Base-by-base conservation (phyloP, 2,329 filamentous ascomycete species). In the Metarhizium robertsii region DNA sequence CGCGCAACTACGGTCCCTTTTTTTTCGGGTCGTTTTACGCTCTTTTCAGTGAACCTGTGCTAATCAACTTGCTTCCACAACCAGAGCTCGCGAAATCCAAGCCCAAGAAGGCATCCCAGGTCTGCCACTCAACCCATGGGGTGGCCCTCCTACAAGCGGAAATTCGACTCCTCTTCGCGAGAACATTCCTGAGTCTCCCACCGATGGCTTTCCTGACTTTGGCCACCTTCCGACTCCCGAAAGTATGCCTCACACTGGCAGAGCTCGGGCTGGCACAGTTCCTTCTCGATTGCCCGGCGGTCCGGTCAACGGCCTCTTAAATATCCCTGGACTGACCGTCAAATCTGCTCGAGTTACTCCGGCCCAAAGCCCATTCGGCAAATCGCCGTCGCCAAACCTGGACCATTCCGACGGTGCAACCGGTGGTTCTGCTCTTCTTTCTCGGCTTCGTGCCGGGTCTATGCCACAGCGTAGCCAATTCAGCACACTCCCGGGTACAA, bases 111-210 rank as follows among this genome's bases (percentile, higher is more conserved):
- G 92, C 53, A 79, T 96, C 52, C 75, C 77, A 68, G 86, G 79
- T 67, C 79, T 82, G 65, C 79, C 78, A 71, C 72, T 86, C 53
- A 84, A 86, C 67, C 86, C 87, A 47, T 97, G 94, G 94, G 91
- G 91, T 79, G 92, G 94, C 11, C 92, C 94, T 61, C 92, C 94
- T 51, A 96, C 92, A 55, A 96, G 92, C 70, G 94, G 92, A 61
- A 92, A 96, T 71, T 96, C 92, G 20, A 96, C 92, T 46, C 94
- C 94, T 63, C 81, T 99, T 53, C 90, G 94, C 66, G 94, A 97
- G 75, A 96, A 92, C 61, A 97, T 99, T 59, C 92, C 92, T 60
- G 94, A 99, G 74, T 96, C 92, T 40, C 94, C 94, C 36, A 94
- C 88, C 61, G 92, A 96, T 75, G 92, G 89, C 62, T 97, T 97